Base-by-base conservation (phyloP, 176 grass and related monocot species). In the Ensete glaucum region DNA sequence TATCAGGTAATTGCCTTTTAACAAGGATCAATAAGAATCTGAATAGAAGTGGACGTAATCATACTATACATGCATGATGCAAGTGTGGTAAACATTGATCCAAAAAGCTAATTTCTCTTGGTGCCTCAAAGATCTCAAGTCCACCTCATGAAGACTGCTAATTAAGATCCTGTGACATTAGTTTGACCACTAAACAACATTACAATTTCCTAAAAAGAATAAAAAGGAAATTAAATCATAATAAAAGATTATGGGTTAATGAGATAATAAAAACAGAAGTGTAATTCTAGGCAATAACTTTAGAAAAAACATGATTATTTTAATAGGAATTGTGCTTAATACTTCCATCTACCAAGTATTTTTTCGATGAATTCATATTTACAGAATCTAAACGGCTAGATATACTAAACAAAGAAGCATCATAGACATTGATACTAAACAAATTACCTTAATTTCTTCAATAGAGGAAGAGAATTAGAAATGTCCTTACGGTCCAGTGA, bases 81-180 rank as follows among this genome's bases (percentile, higher is more conserved):
- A 94, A 27, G 79, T 92, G 87, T 99, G 91, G 78, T 94, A 89
- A 24, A 89, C 53, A 74, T 98, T 98, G 72, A 98, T 78, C 94
- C 95, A 98, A 74, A 98, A 98, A 0, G 95, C 90, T 1, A 98
- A 85, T 78, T 89, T 98, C 60, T 93, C 88, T 1, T 85, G 73
- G 73, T 98, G 88, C 14, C 51, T 89, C 1, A 91, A 87, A 53
- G 76, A 22, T 73, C 82, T 79, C n/a, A 93, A 56, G 48, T 93
- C 86, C 64, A 99, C 76, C 43, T 76, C 74, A 34, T 87, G 91
- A 64, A 99, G 80, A 27, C 82, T 77, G 65, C 91, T 82, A 54
- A 94, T 64, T 84, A 94, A 78, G 34, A 72, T 79, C 78, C 95
- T 94, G 17, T 48, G 23, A 67, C 27, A 50, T 72, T 12, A 77